Base-by-base conservation (phyloP, 2,329 filamentous ascomycete genomes). In the Colletotrichum phormii region DNA sequence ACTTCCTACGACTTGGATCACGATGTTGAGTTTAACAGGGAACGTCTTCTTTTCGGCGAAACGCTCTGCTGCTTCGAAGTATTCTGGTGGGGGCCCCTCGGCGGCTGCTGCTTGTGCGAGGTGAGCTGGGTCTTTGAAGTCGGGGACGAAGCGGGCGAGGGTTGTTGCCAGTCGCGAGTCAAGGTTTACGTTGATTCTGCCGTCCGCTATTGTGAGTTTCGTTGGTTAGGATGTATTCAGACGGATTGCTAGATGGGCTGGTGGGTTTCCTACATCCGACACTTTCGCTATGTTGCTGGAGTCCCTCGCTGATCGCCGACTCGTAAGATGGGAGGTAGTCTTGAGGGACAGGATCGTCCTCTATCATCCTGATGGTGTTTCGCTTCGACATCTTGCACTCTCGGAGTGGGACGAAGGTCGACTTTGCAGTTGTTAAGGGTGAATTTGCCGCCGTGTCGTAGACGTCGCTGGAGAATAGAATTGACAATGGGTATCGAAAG, bases 1-100 rank as follows among this genome's bases (percentile, higher is more conserved):
- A 5, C 81, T 84, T 15, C 86, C 86, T 1, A 90, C 88, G 2
- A 89, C 86, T 67, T 89, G 88, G 64, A 89, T 88, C 5, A 89
- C 86, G 55, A 89, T 85, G 66, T 89, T 89, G 26, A 89, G 78
- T 22, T 64, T 72, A 12, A 69, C 64, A 1, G 64, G 59, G 4
- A 70, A 62, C 6, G 54, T 65, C 15, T 68, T 68, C 37, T 46
- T 55, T 51, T 72, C 53, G 5, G 64, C 68, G 51, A 71, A 71
- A 0, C 51, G 64, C 7, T 64, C 57, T 5, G 68, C 68, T 18
- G 64, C 64, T 29, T 72, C 70, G 42, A 72, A 31, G 49, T 72
- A 72, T 29, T 63, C 59, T 54, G 66, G 71, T 1, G 66, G 54
- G 9, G 57, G 71, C 49, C 55, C 64, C 9, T 49, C 63, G 7